Conservation (phyloP, 140 eudicot genomes). For the Flaveria floridana region DNA sequence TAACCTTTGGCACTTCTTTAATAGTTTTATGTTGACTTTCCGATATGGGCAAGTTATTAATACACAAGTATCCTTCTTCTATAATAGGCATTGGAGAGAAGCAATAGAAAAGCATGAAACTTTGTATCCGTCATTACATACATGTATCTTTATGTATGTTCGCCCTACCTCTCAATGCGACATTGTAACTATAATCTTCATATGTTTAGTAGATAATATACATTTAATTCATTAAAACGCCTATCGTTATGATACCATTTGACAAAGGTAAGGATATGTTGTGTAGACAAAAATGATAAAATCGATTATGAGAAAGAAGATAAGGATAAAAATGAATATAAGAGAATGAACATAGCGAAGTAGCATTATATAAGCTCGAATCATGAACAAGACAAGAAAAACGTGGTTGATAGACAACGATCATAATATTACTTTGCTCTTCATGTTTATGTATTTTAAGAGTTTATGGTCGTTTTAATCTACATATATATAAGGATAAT, state of each 20-base stretch:
- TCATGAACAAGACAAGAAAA: neutral
- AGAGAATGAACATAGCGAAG: too few species aligned
- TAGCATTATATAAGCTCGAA: neutral
- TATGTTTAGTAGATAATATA: neutral
- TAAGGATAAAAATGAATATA: too few species aligned
- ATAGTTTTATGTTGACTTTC: neutral
- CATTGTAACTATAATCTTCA: neutral
- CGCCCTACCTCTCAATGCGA: neutral
- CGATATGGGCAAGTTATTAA: neutral
- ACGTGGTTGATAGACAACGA: neutral
- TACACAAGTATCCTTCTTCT: neutral
- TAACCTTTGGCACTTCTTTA: neutral
- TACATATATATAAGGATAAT: too few species aligned
- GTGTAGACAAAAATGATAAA: too few species aligned
- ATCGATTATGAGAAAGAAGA: too few species aligned
- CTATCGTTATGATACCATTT: too few species aligned
- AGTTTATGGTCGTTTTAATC: too few species aligned
- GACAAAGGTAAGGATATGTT: too few species aligned
- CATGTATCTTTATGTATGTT: neutral
- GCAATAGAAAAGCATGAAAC: conserved; percentile 51
- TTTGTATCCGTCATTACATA: conserved; percentile 25
- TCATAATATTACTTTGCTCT: too few species aligned
- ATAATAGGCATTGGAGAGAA: conserved; percentile 68
- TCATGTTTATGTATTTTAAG: too few species aligned
- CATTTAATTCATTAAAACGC: too few species aligned